Conservation (phyloP, 2,329 filamentous ascomycete species). For the Microdochium paspali region DNA sequence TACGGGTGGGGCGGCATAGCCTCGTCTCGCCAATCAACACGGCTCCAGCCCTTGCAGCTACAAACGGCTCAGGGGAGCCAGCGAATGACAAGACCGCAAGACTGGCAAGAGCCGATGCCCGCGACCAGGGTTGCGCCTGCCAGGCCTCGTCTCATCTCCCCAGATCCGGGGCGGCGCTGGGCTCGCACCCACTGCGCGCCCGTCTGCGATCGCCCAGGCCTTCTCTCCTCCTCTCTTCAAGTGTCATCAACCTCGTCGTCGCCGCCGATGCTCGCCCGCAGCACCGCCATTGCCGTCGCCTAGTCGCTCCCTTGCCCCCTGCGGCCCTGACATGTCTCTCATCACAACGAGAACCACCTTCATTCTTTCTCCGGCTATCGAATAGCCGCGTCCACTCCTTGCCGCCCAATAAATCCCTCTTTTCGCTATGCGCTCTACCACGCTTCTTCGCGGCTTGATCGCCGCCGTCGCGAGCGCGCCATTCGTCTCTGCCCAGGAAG, state of each 20-base stretch:
- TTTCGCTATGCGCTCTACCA: background rate
- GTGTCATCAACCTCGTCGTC: slow-evolving; percentile 1
- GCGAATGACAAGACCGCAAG: background rate
- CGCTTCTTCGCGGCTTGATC: background rate
- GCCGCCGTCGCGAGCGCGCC: background rate
- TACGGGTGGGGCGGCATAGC: no score
- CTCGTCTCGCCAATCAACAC: background rate
- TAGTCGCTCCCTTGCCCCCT: background rate
- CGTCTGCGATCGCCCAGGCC: background rate
- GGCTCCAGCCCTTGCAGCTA: background rate
- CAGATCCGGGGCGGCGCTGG: background rate
- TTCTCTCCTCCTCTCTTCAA: background rate
- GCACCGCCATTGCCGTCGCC: background rate
- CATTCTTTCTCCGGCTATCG: background rate
- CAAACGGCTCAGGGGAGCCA: background rate
- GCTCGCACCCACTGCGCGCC: background rate
- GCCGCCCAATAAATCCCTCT: background rate
- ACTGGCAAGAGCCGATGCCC: background rate
- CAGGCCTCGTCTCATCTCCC: background rate
- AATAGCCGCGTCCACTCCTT: background rate
- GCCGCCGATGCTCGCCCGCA: background rate
- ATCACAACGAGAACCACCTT: background rate
- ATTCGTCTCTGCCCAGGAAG: background rate
- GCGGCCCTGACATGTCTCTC: background rate
- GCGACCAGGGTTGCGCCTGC: background rate